Evolutionary conservation across 495 filamentous ascomycete species (phyloP), one percentile per base, ranked within the genome.

Genomic region (Daldinia decipiens): DNA sequence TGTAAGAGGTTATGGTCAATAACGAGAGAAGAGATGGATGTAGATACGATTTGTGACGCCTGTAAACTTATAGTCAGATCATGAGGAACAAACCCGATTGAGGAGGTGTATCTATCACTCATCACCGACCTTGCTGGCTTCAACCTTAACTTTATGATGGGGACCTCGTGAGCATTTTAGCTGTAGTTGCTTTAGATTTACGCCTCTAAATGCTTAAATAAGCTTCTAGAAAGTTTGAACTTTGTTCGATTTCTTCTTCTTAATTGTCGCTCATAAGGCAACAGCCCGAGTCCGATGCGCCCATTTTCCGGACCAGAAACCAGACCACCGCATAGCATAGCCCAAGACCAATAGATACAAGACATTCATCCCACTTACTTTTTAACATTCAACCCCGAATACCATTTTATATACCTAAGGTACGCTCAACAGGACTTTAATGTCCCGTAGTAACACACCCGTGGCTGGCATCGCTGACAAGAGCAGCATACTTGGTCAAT

Each of bases 401-500:
- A 21, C 24, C 9, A 6, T 12, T 47, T 24, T 47, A 21, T 47
- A 47, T 24, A n/a, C n/a, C n/a, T n/a, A n/a, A n/a, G n/a, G n/a
- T n/a, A 47, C 2, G 43, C 9, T 24, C 12, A 24, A 47, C 3
- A 47, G 3, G 19, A 47, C n/a, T 19, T 47, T 24, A 47, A 8
- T 47, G 17, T 13, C 78, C 84, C 75, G 94, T 92, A 4, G 92
- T 95, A 40, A 95, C 89, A 76, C 92, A 94, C 38, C 92, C 92
- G 62, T 90, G 89, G 81, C 89, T 92, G 6, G 92, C 92, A 79
- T 94, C 90, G 64, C 82, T 86, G 39, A 95, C 90, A 51, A 87
- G 71, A 77, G 81, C 83, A 21, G 90, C 86, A 73, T 95, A 95
- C 81, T 94, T 94, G 68, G 87, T 89, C 67, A 95, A 78, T 13